Evolutionary conservation across 345 rosid genomes (phyloP).

Genomic region (Bruguiera sexangula): DNA sequence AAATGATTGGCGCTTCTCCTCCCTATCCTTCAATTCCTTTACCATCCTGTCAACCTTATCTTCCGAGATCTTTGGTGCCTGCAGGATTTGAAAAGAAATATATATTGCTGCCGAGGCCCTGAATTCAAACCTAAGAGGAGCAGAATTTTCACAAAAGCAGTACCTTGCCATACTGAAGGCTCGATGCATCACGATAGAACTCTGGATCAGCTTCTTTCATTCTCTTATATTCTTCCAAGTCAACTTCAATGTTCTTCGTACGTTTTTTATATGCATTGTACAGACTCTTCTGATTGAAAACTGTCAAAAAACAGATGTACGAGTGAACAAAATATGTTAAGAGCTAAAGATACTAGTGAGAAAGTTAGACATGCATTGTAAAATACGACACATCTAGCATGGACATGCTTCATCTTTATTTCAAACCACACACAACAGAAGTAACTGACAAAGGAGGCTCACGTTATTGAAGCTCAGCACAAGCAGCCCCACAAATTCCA

Average conservation of each 20-base stretch:
- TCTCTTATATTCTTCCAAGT: conserved; percentile 80
- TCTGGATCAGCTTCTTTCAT: conserved; percentile 98
- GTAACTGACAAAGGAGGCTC: no score
- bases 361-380: no score
- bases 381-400: no score
- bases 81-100: conserved; percentile 15
- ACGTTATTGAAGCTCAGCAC: no score
- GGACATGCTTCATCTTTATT: no score
- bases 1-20: conserved; percentile 69
- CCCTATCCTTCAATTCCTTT: conserved; percentile 75
- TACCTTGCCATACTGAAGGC: conserved; percentile 95
- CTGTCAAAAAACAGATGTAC: conserved; percentile 31
- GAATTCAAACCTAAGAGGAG: conserved; percentile 4
- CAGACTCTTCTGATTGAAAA: conserved; percentile 84
- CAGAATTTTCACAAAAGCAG: conserved; percentile 1
- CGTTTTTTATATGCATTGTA: conserved; percentile 89
- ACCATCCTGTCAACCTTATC: conserved; percentile 88
- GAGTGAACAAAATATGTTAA: conserved; percentile 3
- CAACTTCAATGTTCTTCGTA: conserved; percentile 67
- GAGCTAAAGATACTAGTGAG: no score
- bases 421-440: no score
- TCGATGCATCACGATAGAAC: conserved; percentile 93
- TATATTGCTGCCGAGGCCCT: not conserved
- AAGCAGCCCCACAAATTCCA: no score
- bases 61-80: conserved; percentile 79